Evolutionary conservation across 2,329 filamentous ascomycete genomes (phyloP), one percentile per base, ranked within the genome.

Genomic region (Penicillium expansum): DNA sequence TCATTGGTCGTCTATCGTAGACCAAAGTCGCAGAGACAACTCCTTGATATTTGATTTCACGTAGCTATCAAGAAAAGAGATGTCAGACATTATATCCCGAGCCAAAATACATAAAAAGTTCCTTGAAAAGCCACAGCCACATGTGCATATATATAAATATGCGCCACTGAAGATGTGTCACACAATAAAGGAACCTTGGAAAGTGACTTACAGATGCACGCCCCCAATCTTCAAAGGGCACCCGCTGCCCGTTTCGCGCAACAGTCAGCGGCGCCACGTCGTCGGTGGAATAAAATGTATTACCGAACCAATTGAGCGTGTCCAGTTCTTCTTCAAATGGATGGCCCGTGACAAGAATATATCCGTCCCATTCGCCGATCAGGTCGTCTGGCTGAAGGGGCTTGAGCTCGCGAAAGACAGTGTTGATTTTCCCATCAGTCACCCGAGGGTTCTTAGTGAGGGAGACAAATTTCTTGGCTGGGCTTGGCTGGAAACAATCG

Each of bases 191-290:
- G n/a, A n/a, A n/a, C n/a, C n/a, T n/a, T n/a, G 16, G 7, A 9
- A 32, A 30, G 3, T 8, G 20, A 51, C 57, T 52, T 43, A 62
- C 60, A 29, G 55, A 61, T 47, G 60, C 58, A 32, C 39, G 41
- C 22, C 60, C 60, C 58, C 60, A 62, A 27, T 62, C 56, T 20
- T 62, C 55, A 41, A 58, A 59, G 3, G 48, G 37, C 24, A 56
- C 50, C 32, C 56, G 55, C 4, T 52, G 37, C 10, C 60, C 60
- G 43, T 61, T 57, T n/a, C 30, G 48, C 10, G 52, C 53, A 20
- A 69, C 47, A 22, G 69, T 63, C 32, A 74, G 59, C 8, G 71
- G 70, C 10, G 71, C 69, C 10, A 72, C 69, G 37, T 73, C 69
- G 16, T 73, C 61, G 0, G 60, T 59, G 3, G 57, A 62, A 4